Evolutionary conservation across 1,284 basidiomycete genomes (phyloP).

Genomic region (Sparassis latifolia): DNA sequence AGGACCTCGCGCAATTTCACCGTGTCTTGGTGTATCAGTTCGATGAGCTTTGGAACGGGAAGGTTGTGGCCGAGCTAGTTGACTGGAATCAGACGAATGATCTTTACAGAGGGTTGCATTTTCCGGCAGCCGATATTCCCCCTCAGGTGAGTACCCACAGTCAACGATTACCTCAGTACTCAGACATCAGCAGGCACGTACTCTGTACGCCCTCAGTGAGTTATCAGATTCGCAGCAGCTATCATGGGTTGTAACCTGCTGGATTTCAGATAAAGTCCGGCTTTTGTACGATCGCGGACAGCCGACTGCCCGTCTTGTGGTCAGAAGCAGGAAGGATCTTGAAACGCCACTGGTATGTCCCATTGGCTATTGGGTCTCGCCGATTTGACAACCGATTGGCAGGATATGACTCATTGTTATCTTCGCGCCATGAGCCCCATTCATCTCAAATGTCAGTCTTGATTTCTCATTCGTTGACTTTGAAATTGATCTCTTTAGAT

Average conservation of each 20-base stretch:
- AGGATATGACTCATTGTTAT: slow-evolving; percentile 86
- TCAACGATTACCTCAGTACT: background rate
- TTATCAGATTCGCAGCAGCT: slow-evolving; percentile 1
- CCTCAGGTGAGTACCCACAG: slow-evolving; percentile 37
- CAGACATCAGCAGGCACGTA: slow-evolving; percentile 17
- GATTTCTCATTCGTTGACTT: slow-evolving; percentile 4
- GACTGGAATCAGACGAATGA: slow-evolving; percentile 81
- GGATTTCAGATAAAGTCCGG: slow-evolving; percentile 65
- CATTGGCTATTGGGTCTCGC: background rate
- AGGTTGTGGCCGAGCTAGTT: slow-evolving; percentile 80
- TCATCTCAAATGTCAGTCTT: slow-evolving; percentile 69
- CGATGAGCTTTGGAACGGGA: slow-evolving; percentile 67
- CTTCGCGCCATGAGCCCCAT: slow-evolving; percentile 89
- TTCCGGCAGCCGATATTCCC: slow-evolving; percentile 56
- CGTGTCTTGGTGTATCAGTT: slow-evolving; percentile 88
- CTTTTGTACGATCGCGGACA: slow-evolving; percentile 77
- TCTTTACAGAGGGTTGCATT: slow-evolving; percentile 71
- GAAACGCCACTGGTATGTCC: slow-evolving; percentile 60
- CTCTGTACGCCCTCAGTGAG: slow-evolving; percentile 26
- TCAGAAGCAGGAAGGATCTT: slow-evolving; percentile 61
- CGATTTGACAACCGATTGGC: slow-evolving; percentile 1
- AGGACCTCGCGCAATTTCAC: slow-evolving; percentile 81
- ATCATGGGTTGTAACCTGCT: background rate
- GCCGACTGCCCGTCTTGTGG: slow-evolving; percentile 74
- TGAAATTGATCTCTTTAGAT: slow-evolving; percentile 33